These are phyloP conservation scores for Ceratocystis huliohia DNA, from an alignment of 2,329 filamentous ascomycete species.

Conservation along the genomic window DNA sequence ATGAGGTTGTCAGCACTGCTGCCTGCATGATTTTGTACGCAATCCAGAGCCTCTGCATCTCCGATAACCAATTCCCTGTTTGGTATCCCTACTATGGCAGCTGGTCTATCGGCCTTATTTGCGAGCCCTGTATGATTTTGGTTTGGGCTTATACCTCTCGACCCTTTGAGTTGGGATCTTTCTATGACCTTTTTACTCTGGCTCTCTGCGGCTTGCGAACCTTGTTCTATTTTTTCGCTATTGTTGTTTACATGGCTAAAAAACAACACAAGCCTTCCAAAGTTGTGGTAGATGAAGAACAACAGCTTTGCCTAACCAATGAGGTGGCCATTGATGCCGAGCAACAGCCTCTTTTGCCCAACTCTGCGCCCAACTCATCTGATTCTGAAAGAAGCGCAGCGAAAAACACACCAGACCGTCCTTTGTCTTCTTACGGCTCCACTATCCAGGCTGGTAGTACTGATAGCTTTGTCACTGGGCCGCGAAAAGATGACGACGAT, in stretches of 20 bases:
- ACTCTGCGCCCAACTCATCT: neutral
- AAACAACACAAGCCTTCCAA: neutral
- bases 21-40: slow-evolving; percentile 53
- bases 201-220: neutral
- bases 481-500: slow-evolving; percentile 9
- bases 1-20: slow-evolving; percentile 44
- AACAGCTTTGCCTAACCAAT: slow-evolving; percentile 42
- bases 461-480: slow-evolving; percentile 7
- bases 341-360: neutral
- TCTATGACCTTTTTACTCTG: slow-evolving; percentile 10
- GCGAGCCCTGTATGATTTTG: slow-evolving; percentile 39
- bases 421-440: slow-evolving; percentile 15
- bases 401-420: neutral
- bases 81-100: slow-evolving; percentile 54
- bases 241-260: neutral
- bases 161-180: neutral
- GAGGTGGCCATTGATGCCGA: neutral
- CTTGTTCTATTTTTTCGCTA: slow-evolving; percentile 10
- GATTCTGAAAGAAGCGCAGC: neutral
- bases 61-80: slow-evolving; percentile 37
- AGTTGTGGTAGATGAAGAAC: slow-evolving; percentile 39
- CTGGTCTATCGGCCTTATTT: slow-evolving; percentile 45
- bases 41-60: slow-evolving; percentile 43
- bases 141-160: slow-evolving; percentile 18
- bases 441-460: slow-evolving; percentile 16